These are phyloP conservation scores for Boletus sp. DNA, from an alignment of 1,284 basidiomycete genomes.

Conservation along the genomic window DNA sequence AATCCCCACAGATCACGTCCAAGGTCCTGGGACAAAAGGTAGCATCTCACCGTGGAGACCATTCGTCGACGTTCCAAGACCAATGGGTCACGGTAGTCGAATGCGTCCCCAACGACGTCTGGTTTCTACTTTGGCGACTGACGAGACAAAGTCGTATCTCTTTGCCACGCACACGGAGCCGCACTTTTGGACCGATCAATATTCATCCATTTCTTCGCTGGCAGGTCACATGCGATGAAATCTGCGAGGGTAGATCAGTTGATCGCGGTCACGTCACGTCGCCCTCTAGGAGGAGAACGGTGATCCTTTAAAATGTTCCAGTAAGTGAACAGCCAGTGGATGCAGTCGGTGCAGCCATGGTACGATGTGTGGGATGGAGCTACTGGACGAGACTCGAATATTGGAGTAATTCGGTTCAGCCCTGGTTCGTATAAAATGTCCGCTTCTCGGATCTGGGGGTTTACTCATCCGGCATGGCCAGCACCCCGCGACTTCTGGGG, in stretches of 20 bases:
- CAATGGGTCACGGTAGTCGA: background rate
- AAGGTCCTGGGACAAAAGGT: background rate
- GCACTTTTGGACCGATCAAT: slow-evolving; percentile 13
- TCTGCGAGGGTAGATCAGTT: slow-evolving; percentile 8
- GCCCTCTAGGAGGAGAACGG: background rate
- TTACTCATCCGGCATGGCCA: background rate
- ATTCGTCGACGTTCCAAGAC: slow-evolving; percentile 4
- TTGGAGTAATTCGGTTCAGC: background rate
- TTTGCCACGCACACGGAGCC: slow-evolving; percentile 5
- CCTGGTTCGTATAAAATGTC: background rate
- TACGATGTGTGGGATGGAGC: background rate
- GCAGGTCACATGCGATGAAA: slow-evolving; percentile 14
- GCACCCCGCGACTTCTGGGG: slow-evolving; percentile 2
- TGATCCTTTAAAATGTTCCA: slow-evolving; percentile 2
- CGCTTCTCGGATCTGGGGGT: background rate
- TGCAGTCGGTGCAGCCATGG: background rate
- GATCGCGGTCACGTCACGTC: background rate
- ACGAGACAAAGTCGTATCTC: slow-evolving; percentile 9
- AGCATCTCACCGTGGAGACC: slow-evolving; percentile 3
- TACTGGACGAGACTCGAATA: background rate
- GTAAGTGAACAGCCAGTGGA: background rate
- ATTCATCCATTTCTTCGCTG: slow-evolving; percentile 12
- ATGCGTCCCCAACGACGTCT: background rate
- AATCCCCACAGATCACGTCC: background rate
- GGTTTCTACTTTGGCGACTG: slow-evolving; percentile 2